These are phyloP conservation scores for Leucaena leucocephala DNA, from an alignment of 306 rosid genomes.

Conservation along the genomic window DNA sequence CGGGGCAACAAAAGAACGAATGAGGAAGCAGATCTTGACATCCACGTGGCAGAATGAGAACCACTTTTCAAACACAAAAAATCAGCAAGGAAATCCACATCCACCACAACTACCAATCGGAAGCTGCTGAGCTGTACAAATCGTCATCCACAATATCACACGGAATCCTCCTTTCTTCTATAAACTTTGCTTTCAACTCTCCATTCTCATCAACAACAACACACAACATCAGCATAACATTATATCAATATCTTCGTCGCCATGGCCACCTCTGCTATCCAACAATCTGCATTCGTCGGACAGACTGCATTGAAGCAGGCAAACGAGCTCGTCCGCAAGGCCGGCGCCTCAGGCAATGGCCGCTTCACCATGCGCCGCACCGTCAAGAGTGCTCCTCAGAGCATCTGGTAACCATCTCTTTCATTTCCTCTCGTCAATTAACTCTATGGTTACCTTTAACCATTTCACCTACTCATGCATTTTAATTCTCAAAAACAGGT, in stretches of 20 bases:
- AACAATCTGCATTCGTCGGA: constrained; percentile 83
- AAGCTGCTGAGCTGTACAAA: constrained; percentile 69
- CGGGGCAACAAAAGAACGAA: background rate
- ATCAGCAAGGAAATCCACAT: constrained; percentile 66
- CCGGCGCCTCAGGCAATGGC: constrained; percentile 58
- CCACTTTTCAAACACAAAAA: constrained; percentile 4
- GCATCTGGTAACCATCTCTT: constrained; percentile 53
- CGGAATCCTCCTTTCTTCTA: constrained; percentile 32
- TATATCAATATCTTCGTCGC: background rate
- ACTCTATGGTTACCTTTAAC: too few species aligned
- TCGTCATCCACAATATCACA: constrained; percentile 79
- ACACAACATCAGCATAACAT: background rate
- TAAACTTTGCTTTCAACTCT: constrained; percentile 26
- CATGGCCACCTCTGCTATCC: constrained; percentile 90
- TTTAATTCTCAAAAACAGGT: constrained; percentile 54
- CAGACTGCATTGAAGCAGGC: constrained; percentile 77
- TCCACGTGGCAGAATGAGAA: constrained; percentile 65
- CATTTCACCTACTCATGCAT: background rate
- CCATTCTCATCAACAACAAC: background rate
- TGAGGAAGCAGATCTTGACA: constrained; percentile 37
- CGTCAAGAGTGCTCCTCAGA: constrained; percentile 78
- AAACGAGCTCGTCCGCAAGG: constrained; percentile 77
- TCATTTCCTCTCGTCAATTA: background rate
- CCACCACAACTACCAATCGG: constrained; percentile 60
- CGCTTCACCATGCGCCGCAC: constrained; percentile 88